Evolutionary conservation across 768 basidiomycete species (phyloP), one percentile per base, ranked within the genome.

Genomic region (Kondoa malvinella): DNA sequence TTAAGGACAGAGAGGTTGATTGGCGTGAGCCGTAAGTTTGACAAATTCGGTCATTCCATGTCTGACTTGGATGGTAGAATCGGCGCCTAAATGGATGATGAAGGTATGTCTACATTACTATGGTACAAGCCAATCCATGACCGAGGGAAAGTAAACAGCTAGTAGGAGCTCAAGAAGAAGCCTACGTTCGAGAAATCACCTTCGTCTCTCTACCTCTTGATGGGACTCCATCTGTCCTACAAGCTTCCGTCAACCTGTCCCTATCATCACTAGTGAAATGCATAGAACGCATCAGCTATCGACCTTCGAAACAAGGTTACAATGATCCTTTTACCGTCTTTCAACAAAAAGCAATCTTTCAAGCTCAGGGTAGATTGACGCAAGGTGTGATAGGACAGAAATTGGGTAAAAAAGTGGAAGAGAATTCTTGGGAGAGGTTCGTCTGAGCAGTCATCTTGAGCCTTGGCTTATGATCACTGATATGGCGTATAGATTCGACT

Each of bases 71-170:
- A n/a, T n/a, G n/a, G n/a, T 8, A 50, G 40, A 50, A 50, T 50
- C 40, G n/a, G 61, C 61, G 16, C 61, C 61, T 33, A 63, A 63
- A 63, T 63, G 61, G 61, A n/a, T 63, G n/a, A 27, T 17, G 33
- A 63, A 63, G 57, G 57, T 59, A 12, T 25, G 57, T 29, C 30
- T 14, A 14, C 50, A 14, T 14, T 14, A 56, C 50, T 56, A 14
- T 56, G 50, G 50, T 14, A 25, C 14, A 56, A 56, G 50, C 50
- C 50, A 25, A n/a, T n/a, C n/a, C 50, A 56, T 25, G 25, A 25
- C 50, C 25, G 50, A 56, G 25, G 14, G 50, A 14, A 14, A 25
- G 50, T 4, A 12, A 29, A 59, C 4, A 59, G 32, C 30, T 63
- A 32, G 15, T 63, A 21, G 61, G 61, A 63, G 61, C 29, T 17